Evolutionary conservation across 345 rosid genomes (phyloP).

Genomic region (Eucalyptus sp.): DNA sequence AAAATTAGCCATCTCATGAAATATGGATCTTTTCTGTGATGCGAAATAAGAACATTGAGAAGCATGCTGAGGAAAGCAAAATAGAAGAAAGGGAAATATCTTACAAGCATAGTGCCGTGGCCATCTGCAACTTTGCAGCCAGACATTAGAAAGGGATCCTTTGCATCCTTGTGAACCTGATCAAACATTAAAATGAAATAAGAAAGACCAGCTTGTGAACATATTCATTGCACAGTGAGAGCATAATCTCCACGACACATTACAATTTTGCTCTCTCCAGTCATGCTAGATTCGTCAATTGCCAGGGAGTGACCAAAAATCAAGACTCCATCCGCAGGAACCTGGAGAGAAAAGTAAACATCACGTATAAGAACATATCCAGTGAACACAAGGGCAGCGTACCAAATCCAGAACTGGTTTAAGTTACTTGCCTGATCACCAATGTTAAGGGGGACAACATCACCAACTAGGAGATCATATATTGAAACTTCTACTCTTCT

Average conservation of each 20-base stretch:
- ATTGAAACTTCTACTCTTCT: constrained; percentile 77
- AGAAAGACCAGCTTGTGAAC: neutral
- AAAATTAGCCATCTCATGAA: neutral
- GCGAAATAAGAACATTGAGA: neutral
- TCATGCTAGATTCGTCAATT: constrained; percentile 98
- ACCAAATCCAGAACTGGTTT: neutral
- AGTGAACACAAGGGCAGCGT: neutral
- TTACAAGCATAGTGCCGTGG: constrained; percentile 86
- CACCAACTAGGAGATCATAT: constrained; percentile 94
- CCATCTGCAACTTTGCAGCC: constrained; percentile 99
- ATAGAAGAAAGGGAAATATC: neutral
- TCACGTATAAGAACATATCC: neutral
- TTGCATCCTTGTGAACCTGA: constrained; percentile 79
- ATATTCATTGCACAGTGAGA: neutral
- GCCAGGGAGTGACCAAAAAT: constrained; percentile 79
- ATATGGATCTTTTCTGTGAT: neutral
- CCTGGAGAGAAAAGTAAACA: constrained; percentile 22
- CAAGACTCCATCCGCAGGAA: constrained; percentile 93
- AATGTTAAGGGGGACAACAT: constrained; percentile 83
- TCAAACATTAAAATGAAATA: neutral
- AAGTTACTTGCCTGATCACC: constrained; percentile 77
- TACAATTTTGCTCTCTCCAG: constrained; percentile 98
- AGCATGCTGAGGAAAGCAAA: neutral
- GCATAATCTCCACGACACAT: neutral
- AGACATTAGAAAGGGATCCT: constrained; percentile 87